Percentiles rank a stretch among this genome's conserved stretches.
Evolutionary conservation across 345 rosid species (phyloP).

Genomic region (Populus ilicifolia): DNA sequence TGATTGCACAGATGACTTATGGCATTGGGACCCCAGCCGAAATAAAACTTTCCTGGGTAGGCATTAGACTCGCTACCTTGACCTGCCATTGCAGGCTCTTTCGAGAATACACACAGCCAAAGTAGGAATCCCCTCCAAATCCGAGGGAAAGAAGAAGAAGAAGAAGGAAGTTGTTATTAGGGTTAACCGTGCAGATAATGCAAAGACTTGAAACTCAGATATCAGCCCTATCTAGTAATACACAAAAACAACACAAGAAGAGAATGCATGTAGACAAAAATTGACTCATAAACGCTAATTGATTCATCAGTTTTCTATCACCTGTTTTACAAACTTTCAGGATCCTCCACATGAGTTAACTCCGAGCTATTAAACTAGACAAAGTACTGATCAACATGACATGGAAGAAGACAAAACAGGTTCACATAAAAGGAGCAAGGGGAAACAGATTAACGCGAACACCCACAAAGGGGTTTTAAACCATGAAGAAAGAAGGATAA

Average conservation of each 20-base stretch:
- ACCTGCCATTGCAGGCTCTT: constrained; percentile 2
- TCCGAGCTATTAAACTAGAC: neutral
- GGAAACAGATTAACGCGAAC: neutral
- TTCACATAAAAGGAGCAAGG: neutral
- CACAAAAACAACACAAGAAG: neutral
- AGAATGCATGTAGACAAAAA: neutral
- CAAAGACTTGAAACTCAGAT: neutral
- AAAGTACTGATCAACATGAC: no score
- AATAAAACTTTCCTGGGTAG: neutral
- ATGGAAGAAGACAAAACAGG: no score
- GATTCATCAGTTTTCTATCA: neutral
- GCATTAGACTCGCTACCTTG: constrained; percentile 11
- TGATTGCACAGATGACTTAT: neutral
- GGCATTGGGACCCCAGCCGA: neutral
- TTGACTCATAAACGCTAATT: no score
- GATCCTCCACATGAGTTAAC: neutral
- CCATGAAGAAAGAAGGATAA: no score
- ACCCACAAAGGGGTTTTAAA: neutral
- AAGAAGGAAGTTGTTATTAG: neutral
- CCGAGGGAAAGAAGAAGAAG: neutral
- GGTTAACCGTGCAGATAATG: neutral
- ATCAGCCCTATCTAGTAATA: neutral
- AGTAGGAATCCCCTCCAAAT: neutral
- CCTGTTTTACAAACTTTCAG: neutral
- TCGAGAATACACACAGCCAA: neutral